Base-by-base conservation (phyloP, 768 basidiomycete species). In the Tricholoma saponaceum region DNA sequence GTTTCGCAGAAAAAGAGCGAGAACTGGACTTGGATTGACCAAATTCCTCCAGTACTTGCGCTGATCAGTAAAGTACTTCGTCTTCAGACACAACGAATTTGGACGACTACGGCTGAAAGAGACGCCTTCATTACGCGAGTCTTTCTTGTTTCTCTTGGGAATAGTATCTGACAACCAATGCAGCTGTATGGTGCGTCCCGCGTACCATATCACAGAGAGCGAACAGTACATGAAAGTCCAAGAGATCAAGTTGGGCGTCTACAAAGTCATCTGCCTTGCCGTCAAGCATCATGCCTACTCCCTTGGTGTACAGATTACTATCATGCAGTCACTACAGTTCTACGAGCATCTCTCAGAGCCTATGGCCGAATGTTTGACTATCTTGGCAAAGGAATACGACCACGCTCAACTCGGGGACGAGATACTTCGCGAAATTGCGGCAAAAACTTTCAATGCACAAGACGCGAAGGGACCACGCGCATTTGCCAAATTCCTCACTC, bases 331-430 rank as follows among this genome's bases (percentile, higher is more conserved):
- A 49, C 76, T 99, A 13, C 94, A 95, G 59, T 96, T 95, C 71
- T 92, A 87, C 62, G 97, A 99, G 63, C 96, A 98, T 67, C 82
- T 97, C 20, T 85, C 92, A 0, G 96, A 98, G 66, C 87, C 90
- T 1, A 90, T 98, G 86, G 96, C 97, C 0, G 96, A 98, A 62
- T 86, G 90, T 49, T 79, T 98, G 23, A 79, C 85, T 30, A 75
- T 87, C 51, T 81, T 97, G 14, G 83, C 88, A 7, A 87, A 86
- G 56, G 89, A 96, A 55, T 98, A 89, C 65, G 95, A 97, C 70
- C 85, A 93, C 58, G 77, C 85, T 1, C 93, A 95, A 67, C 80
- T 98, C 5, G 90, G 90, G 0, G 96, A 98, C 64, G 95, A 98
- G 64, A 80, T 98, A 47, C 76, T 99, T 14, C 83, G 93, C 23